Conservation (phyloP, 1,139 yeast species). For the Williopsis jadinii region DNA sequence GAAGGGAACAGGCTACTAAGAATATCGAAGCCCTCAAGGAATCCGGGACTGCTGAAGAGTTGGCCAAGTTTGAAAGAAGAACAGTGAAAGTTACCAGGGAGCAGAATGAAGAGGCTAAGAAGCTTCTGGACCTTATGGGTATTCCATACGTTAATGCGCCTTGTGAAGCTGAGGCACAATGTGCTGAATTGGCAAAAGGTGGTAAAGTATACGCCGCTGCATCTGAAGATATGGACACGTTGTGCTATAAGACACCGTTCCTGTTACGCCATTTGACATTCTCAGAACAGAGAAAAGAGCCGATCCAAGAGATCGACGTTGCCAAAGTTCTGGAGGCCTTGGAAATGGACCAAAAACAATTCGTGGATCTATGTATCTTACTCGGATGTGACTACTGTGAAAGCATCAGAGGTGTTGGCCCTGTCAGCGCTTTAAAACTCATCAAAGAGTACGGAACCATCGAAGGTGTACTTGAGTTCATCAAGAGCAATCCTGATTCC, state of each 20-base stretch:
- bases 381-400: conserved; percentile 97
- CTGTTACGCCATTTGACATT: conserved; percentile 85
- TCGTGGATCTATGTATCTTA: conserved; percentile 85
- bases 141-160: conserved; percentile 93
- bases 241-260: conserved; percentile 83
- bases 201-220: conserved; percentile 97
- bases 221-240: conserved; percentile 97
- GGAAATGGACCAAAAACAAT: conserved; percentile 63
- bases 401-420: conserved; percentile 91
- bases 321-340: conserved; percentile 67
- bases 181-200: conserved; percentile 84
- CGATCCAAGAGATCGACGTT: conserved; percentile 78
- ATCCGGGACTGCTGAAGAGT: conserved; percentile 71
- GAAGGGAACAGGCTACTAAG: conserved; percentile 78
- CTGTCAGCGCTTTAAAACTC: conserved; percentile 84
- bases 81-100: conserved; percentile 82
- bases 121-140: conserved; percentile 79
- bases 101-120: conserved; percentile 91
- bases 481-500: conserved; percentile 50
- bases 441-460: conserved; percentile 72
- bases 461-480: conserved; percentile 66
- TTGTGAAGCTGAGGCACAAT: conserved; percentile 97
- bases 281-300: conserved; percentile 88
- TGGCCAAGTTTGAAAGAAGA: conserved; percentile 74
- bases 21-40: conserved; percentile 69